These are phyloP conservation scores for Kandelia obovata DNA, from an alignment of 345 rosid species.

Conservation along the genomic window DNA sequence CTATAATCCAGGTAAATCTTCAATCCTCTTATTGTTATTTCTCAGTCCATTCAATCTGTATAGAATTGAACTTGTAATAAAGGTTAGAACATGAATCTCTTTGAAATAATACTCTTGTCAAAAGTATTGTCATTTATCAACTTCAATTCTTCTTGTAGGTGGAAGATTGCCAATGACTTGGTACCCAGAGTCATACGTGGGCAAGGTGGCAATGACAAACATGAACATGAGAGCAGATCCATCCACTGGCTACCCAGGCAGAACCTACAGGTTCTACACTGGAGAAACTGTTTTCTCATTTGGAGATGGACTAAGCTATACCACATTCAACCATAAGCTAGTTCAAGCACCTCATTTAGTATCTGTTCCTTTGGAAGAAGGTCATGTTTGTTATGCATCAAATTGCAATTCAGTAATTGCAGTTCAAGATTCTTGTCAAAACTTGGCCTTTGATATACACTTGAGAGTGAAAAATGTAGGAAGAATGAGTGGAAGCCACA, in stretches of 20 bases:
- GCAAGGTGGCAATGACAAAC: constrained; percentile 79
- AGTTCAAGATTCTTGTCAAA: constrained; percentile 39
- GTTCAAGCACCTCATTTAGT: constrained; percentile 55
- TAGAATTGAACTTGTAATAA: no score
- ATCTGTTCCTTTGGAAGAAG: constrained; percentile 39
- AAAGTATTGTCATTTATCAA: neutral
- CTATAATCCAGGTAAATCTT: constrained; percentile 71
- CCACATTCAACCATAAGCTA: constrained; percentile 38
- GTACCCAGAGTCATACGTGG: constrained; percentile 76
- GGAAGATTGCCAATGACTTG: constrained; percentile 96
- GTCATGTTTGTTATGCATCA: constrained; percentile 52
- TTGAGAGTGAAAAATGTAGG: constrained; percentile 54
- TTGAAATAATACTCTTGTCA: neutral
- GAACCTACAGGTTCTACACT: constrained; percentile 81
- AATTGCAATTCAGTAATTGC: constrained; percentile 56
- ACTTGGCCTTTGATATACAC: constrained; percentile 44
- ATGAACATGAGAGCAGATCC: constrained; percentile 94
- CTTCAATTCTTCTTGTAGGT: constrained; percentile 36
- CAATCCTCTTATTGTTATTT: no score
- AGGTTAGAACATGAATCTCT: neutral
- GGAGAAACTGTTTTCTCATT: constrained; percentile 80
- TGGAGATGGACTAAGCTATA: constrained; percentile 87
- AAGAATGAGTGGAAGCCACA: constrained; percentile 50
- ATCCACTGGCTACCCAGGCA: constrained; percentile 74
- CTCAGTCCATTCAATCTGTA: no score